These are phyloP conservation scores for Lipomyces anomalus DNA, from an alignment of 805 yeast genomes.

Conservation along the genomic window DNA sequence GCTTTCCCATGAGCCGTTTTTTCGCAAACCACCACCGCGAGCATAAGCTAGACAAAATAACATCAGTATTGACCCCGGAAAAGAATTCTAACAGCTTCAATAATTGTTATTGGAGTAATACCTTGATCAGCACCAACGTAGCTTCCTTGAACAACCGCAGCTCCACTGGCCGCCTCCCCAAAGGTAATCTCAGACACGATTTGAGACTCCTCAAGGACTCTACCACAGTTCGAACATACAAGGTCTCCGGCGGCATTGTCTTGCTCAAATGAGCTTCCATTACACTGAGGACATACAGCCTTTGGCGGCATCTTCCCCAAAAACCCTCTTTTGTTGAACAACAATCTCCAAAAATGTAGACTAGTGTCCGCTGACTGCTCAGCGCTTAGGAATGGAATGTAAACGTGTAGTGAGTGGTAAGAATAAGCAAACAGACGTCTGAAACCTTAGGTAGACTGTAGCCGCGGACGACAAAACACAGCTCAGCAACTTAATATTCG, in stretches of 20 bases:
- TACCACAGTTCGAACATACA: conserved; percentile 78
- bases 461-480: no score
- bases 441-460: no score
- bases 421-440: no score
- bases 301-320: conserved; percentile 1
- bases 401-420: no score
- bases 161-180: conserved; percentile 88
- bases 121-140: conserved; percentile 82
- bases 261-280: conserved; percentile 16
- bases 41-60: conserved; percentile 45
- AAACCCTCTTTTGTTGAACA: not conserved
- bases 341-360: no score
- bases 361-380: no score
- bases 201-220: conserved; percentile 84
- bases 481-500: no score
- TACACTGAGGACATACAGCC: conserved; percentile 14
- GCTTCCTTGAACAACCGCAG: conserved; percentile 92
- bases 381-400: no score
- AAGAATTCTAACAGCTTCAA: no score
- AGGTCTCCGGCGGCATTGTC: conserved; percentile 43
- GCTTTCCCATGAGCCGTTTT: conserved; percentile 49
- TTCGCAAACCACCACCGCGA: conserved; percentile 47
- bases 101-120: conserved; percentile 1
- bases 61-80: no score
- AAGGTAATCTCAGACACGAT: conserved; percentile 94